phyloP scores from a whole-genome alignment of 805 yeast genomes.

The Dipodascus geniculatus region DNA sequence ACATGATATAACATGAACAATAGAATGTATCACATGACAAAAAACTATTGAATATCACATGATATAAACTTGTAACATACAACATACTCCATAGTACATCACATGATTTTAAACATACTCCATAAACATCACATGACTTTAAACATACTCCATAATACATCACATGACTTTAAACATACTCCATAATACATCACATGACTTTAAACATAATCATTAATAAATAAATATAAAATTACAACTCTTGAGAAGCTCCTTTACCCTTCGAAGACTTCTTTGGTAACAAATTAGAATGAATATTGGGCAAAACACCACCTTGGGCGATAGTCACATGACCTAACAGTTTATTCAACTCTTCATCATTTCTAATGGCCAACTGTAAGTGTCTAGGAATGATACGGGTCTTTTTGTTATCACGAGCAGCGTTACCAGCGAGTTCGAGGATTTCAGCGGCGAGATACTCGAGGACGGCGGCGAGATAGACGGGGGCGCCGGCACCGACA shows the following conservation, averaged over 20 bases:
- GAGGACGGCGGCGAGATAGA: conserved; percentile 90
- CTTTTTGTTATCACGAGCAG: conserved; percentile 98
- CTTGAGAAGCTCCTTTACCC: conserved; percentile 30
- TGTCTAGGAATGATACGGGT: conserved; percentile 98
- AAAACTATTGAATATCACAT: not conserved
- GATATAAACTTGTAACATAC: not conserved
- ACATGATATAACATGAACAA: not conserved
- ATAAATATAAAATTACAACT: conserved; percentile 20
- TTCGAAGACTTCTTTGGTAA: conserved; percentile 50
- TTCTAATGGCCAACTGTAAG: conserved; percentile 96
- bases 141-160: too few relatives aligned
- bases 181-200: not conserved
- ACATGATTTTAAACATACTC: too few relatives aligned
- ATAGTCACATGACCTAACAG: conserved; percentile 86
- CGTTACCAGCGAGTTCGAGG: conserved; percentile 96
- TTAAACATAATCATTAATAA: not conserved
- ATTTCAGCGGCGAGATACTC: conserved; percentile 98
- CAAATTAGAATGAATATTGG: conserved; percentile 90
- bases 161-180: not conserved
- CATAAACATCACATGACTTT: too few relatives aligned
- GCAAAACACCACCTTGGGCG: conserved; percentile 99
- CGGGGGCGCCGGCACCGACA: conserved; percentile 98
- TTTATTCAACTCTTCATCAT: conserved; percentile 96
- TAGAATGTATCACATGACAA: too few relatives aligned
- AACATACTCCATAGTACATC: too few relatives aligned